phyloP scores from a whole-genome alignment of 768 basidiomycete species.

The Termitomyces heimii region DNA sequence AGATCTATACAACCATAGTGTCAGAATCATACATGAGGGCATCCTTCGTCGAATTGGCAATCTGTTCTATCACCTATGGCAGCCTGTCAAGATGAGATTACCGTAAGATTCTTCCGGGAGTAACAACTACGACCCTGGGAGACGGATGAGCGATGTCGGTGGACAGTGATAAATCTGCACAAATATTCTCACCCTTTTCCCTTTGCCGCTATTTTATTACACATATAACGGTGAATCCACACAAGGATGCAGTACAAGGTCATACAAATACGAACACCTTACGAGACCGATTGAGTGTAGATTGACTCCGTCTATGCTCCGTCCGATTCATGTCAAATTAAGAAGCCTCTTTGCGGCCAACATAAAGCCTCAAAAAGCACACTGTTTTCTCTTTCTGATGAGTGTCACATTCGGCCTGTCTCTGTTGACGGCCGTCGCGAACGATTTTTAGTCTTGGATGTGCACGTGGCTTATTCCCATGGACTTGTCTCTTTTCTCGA shows the following conservation, averaged over 20 bases:
- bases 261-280: not conserved
- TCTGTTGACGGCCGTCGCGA: not conserved
- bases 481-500: not conserved
- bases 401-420: not conserved
- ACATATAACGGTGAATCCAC: not conserved
- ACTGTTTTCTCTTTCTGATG: not conserved
- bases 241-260: not conserved
- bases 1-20: not conserved
- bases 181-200: not conserved
- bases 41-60: not conserved
- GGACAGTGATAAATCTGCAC: not conserved
- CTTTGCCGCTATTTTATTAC: not conserved
- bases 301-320: not conserved
- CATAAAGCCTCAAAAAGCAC: not conserved
- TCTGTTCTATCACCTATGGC: too few species aligned
- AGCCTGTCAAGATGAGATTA: not conserved
- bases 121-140: too few species aligned
- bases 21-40: conserved; percentile 28
- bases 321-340: not conserved
- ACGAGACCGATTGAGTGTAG: not conserved
- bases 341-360: not conserved
- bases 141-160: too few species aligned
- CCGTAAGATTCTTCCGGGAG: too few species aligned
- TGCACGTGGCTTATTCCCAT: not conserved
- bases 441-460: not conserved